These are phyloP conservation scores for Fusarium armeniacum DNA, from an alignment of 2,329 filamentous ascomycete genomes.

Conservation along the genomic window DNA sequence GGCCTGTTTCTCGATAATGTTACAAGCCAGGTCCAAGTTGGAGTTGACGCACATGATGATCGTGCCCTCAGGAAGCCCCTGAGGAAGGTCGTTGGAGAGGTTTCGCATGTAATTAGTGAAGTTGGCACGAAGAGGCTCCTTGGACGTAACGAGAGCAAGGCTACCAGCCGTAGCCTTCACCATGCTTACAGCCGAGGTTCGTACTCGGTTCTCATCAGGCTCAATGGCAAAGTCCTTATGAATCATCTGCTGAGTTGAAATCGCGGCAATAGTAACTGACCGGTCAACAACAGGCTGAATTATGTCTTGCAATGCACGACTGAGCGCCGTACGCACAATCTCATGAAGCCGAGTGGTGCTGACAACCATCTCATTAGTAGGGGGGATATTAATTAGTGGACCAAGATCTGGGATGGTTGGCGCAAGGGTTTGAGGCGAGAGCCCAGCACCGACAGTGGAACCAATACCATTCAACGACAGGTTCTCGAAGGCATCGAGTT, in stretches of 20 bases:
- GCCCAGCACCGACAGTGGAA: slow-evolving; percentile 76
- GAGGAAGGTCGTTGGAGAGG: slow-evolving; percentile 76
- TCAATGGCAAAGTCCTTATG: slow-evolving; percentile 97
- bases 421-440: slow-evolving; percentile 83
- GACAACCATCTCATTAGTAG: slow-evolving; percentile 83
- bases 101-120: slow-evolving; percentile 95
- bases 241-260: slow-evolving; percentile 95
- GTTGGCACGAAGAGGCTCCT: slow-evolving; percentile 94
- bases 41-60: slow-evolving; percentile 99
- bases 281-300: slow-evolving; percentile 97
- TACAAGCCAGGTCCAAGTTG: slow-evolving; percentile 93
- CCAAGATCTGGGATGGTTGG: slow-evolving; percentile 88
- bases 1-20: slow-evolving; percentile 94
- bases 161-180: slow-evolving; percentile 95
- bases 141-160: slow-evolving; percentile 96
- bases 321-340: slow-evolving; percentile 88
- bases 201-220: slow-evolving; percentile 86
- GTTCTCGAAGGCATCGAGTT: slow-evolving; percentile 85
- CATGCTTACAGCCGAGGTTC: slow-evolving; percentile 90
- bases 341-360: slow-evolving; percentile 75
- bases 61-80: slow-evolving; percentile 90
- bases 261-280: slow-evolving; percentile 97
- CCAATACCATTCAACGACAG: slow-evolving; percentile 82
- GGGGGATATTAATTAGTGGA: slow-evolving; percentile 83
- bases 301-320: slow-evolving; percentile 92